These are phyloP conservation scores for Physaria fendleri DNA, from an alignment of 345 rosid species.

Conservation along the genomic window DNA sequence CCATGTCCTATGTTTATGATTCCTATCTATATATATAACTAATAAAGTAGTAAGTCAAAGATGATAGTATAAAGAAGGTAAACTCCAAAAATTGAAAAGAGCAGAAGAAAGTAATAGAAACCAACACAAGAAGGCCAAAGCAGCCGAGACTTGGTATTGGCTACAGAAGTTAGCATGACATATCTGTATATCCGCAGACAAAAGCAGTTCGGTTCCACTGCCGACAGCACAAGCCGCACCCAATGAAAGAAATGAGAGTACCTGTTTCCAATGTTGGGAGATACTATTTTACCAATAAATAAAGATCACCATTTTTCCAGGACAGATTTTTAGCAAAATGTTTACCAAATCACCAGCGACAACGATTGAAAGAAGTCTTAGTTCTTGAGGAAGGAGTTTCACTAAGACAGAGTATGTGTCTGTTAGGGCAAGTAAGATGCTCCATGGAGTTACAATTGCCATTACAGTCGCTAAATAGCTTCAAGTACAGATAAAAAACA, in stretches of 20 bases:
- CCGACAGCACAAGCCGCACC: slow-evolving; percentile 61
- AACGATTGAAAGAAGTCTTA: slow-evolving; percentile 33
- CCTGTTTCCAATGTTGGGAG: slow-evolving; percentile 32
- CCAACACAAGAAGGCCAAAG: slow-evolving; percentile 63
- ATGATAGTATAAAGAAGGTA: slow-evolving; percentile 43
- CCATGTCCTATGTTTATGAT: slow-evolving; percentile 4
- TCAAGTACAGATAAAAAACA: background rate
- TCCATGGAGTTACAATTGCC: slow-evolving; percentile 70
- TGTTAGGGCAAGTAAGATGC: slow-evolving; percentile 37
- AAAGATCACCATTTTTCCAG: background rate
- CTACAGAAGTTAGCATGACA: slow-evolving; percentile 39
- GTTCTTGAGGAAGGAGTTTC: slow-evolving; percentile 40
- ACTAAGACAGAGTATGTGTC: slow-evolving; percentile 52
- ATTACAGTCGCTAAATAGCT: slow-evolving; percentile 65
- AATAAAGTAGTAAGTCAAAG: background rate
- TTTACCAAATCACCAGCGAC: slow-evolving; percentile 57
- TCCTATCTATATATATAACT: background rate
- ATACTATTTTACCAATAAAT: background rate
- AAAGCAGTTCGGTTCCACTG: slow-evolving; percentile 39
- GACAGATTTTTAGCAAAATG: background rate
- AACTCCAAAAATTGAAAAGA: slow-evolving; percentile 61
- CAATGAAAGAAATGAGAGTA: slow-evolving; percentile 47
- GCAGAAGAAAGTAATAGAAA: slow-evolving; percentile 48
- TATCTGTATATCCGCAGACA: slow-evolving; percentile 6
- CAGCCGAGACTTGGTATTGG: slow-evolving; percentile 58